These are phyloP conservation scores for Eutrema salsugineum DNA, from an alignment of 441 rosid genomes.

Conservation along the genomic window DNA sequence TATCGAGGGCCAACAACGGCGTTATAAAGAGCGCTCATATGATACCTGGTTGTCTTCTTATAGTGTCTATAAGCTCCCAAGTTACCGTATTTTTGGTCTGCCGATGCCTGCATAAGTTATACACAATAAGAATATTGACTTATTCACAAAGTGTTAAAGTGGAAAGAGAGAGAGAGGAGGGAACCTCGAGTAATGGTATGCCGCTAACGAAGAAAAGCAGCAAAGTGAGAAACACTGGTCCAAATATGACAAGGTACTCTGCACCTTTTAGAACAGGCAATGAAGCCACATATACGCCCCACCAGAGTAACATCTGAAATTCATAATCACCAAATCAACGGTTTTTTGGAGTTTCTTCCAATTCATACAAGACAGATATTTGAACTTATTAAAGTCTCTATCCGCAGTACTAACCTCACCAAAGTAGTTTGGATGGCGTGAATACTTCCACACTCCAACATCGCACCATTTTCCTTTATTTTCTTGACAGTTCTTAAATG, in stretches of 20 bases:
- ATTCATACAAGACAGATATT: neutral
- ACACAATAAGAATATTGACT: slow-evolving; percentile 13
- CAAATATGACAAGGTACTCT: slow-evolving; percentile 80
- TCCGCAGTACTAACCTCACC: slow-evolving; percentile 68
- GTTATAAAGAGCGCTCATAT: neutral
- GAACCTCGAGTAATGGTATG: slow-evolving; percentile 93
- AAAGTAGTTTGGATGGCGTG: slow-evolving; percentile 95
- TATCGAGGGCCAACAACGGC: neutral
- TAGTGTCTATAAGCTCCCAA: slow-evolving; percentile 58
- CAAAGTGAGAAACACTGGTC: slow-evolving; percentile 80
- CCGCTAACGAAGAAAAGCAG: slow-evolving; percentile 89
- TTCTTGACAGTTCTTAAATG: slow-evolving; percentile 69
- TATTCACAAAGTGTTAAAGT: neutral
- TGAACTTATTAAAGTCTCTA: neutral
- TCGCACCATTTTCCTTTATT: slow-evolving; percentile 87
- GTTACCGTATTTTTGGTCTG: slow-evolving; percentile 78
- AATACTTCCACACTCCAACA: slow-evolving; percentile 76
- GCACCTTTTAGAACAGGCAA: slow-evolving; percentile 65
- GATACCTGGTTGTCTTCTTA: slow-evolving; percentile 79
- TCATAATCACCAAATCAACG: neutral
- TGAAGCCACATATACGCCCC: slow-evolving; percentile 86
- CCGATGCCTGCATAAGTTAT: slow-evolving; percentile 54
- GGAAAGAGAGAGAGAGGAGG: neutral
- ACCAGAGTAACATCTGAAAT: slow-evolving; percentile 84
- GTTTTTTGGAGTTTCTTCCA: neutral